phyloP scores from a whole-genome alignment of 1,139 yeast species.

The Yamadazyma triangularis region DNA sequence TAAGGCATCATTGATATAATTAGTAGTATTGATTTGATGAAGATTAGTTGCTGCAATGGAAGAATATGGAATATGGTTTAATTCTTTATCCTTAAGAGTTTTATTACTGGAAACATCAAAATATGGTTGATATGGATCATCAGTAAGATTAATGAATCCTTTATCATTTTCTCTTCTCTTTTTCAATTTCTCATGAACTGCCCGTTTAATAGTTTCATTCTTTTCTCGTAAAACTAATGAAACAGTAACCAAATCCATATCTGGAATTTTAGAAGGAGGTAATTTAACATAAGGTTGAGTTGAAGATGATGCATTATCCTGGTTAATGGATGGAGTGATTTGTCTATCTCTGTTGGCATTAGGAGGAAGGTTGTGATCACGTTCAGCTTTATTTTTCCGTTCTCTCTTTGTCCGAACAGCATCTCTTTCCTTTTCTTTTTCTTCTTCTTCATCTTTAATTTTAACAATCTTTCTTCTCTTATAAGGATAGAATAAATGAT shows the following conservation, averaged over 20 bases:
- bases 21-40: conserved; percentile 65
- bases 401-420: conserved; percentile 21
- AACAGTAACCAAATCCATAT: conserved; percentile 82
- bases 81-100: conserved; percentile 41
- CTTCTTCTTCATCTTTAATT: conserved; percentile 36
- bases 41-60: conserved; percentile 69
- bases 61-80: conserved; percentile 71
- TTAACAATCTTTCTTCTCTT: conserved; percentile 61
- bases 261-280: conserved; percentile 91
- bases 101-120: conserved; percentile 63
- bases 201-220: conserved; percentile 71
- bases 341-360: conserved; percentile 3
- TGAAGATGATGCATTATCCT: conserved; percentile 20
- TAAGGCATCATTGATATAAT: conserved; percentile 42
- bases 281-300: conserved; percentile 80
- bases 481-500: conserved; percentile 75
- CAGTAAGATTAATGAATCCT: conserved; percentile 79
- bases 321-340: conserved; percentile 47
- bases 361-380: conserved; percentile 1
- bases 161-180: conserved; percentile 69
- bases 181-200: conserved; percentile 77
- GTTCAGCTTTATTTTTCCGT: conserved; percentile 14
- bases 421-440: conserved; percentile 20
- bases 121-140: conserved; percentile 86
- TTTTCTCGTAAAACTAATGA: conserved; percentile 72